Evolutionary conservation across 2,329 filamentous ascomycete genomes (phyloP).

Genomic region (Fusarium sp.): DNA sequence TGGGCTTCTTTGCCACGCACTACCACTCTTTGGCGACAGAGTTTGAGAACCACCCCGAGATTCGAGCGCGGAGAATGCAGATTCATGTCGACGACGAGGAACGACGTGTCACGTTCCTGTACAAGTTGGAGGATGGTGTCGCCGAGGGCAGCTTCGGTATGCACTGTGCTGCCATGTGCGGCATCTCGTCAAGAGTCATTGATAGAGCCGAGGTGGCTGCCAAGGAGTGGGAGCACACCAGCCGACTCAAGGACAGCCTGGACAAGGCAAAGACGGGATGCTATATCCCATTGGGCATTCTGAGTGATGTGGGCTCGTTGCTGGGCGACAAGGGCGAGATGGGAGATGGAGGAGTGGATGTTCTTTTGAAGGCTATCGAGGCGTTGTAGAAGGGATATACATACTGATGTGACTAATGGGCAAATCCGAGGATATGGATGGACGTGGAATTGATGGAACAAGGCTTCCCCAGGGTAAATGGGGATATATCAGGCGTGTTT

Average conservation of each 20-base stretch:
- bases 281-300: constrained; percentile 85
- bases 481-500: constrained; percentile 23
- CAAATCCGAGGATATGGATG: background rate
- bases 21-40: constrained; percentile 95
- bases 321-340: constrained; percentile 70
- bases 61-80: constrained; percentile 88
- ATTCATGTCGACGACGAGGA: constrained; percentile 91
- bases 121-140: constrained; percentile 92
- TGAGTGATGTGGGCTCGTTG: constrained; percentile 88
- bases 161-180: constrained; percentile 99
- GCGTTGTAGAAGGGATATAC: constrained; percentile 56
- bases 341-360: constrained; percentile 65
- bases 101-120: constrained; percentile 93
- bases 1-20: constrained; percentile 98
- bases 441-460: constrained; percentile 8
- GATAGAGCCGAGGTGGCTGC: constrained; percentile 90
- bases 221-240: constrained; percentile 94
- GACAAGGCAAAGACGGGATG: constrained; percentile 83
- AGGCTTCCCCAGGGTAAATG: constrained; percentile 2
- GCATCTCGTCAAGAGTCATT: constrained; percentile 86
- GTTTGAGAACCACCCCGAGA: constrained; percentile 90
- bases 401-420: constrained; percentile 1
- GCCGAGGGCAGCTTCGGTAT: constrained; percentile 98
- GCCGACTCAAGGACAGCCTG: constrained; percentile 86
- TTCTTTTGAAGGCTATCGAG: constrained; percentile 71